Evolutionary conservation across 257 asterid genomes (phyloP), one percentile per base, ranked within the genome.

Genomic region (Lantana camara): DNA sequence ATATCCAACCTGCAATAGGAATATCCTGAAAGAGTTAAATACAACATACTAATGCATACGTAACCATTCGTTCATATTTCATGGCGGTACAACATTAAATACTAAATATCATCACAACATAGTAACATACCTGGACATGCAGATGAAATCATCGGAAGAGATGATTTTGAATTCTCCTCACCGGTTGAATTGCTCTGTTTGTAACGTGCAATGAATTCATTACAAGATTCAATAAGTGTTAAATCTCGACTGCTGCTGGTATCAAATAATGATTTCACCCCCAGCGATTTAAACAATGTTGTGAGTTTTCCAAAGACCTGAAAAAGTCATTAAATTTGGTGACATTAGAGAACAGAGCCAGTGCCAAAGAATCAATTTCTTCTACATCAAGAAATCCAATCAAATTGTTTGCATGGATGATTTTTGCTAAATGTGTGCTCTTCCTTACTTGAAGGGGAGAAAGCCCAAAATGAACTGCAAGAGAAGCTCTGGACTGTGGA

Each of bases 401-500:
- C 14, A 67, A 51, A 62, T 29, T 60, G 16, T 16, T 47, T 4
- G 32, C 40, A 9, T 21, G 19, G 51, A 57, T 30, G 70, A 35
- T 22, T 5, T 66, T 9, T 30, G 54, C 24, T 17, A 13, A n/a
- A n/a, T n/a, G 42, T 23, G 48, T 44, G 15, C 32, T 57, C 74
- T 30, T 48, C 46, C 69, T 48, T 47, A 81, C 98, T 89, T 88
- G 90, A 63, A 81, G 72, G n/a, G 87, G 76, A 47, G 96, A 81
- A 57, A 90, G 80, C 56, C 95, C 91, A 75, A 81, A 90, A 82
- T 90, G 95, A 65, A 78, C 91, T 35, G 98, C 93, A 69, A 94
- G 83, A 62, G 99, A 91, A 70, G 99, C 96, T 72, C 98, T 83
- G 53, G 98, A 94, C 77, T 94, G 99, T 27, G 99, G 96, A 68